Conservation (phyloP, 2,329 filamentous ascomycete genomes). For the Fusarium nelsonii region DNA sequence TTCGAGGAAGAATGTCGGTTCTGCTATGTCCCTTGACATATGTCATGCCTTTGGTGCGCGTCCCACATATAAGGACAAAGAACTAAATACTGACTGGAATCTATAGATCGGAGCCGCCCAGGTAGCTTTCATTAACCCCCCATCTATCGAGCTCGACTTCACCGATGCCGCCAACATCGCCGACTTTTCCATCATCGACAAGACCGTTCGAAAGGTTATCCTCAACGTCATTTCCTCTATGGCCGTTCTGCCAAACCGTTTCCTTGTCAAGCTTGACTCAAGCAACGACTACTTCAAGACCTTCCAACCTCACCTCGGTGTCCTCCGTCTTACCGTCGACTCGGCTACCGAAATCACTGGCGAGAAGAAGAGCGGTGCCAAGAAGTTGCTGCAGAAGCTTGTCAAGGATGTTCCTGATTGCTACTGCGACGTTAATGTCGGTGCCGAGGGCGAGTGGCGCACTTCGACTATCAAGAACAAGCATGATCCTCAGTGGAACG, state of each 20-base stretch:
- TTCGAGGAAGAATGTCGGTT: slow-evolving; percentile 42
- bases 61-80: background rate
- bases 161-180: slow-evolving; percentile 46
- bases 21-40: slow-evolving; percentile 44
- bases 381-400: slow-evolving; percentile 38
- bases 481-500: slow-evolving; percentile 44
- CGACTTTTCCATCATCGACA: slow-evolving; percentile 43
- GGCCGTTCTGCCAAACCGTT: slow-evolving; percentile 47
- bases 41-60: slow-evolving; percentile 42
- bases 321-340: slow-evolving; percentile 44
- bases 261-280: slow-evolving; percentile 45
- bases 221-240: slow-evolving; percentile 44
- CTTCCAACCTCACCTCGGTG: slow-evolving; percentile 43
- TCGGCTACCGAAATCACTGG: slow-evolving; percentile 40
- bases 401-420: slow-evolving; percentile 46
- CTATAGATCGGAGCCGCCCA: slow-evolving; percentile 45
- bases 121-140: slow-evolving; percentile 46
- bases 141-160: slow-evolving; percentile 44
- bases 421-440: slow-evolving; percentile 43
- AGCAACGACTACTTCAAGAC: slow-evolving; percentile 49
- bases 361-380: slow-evolving; percentile 44
- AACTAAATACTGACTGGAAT: background rate
- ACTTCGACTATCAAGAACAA: slow-evolving; percentile 45
- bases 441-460: slow-evolving; percentile 44
- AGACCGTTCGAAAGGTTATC: slow-evolving; percentile 44